Base-by-base conservation (phyloP, 1,284 basidiomycete species). In the Cerioporus squamosus region DNA sequence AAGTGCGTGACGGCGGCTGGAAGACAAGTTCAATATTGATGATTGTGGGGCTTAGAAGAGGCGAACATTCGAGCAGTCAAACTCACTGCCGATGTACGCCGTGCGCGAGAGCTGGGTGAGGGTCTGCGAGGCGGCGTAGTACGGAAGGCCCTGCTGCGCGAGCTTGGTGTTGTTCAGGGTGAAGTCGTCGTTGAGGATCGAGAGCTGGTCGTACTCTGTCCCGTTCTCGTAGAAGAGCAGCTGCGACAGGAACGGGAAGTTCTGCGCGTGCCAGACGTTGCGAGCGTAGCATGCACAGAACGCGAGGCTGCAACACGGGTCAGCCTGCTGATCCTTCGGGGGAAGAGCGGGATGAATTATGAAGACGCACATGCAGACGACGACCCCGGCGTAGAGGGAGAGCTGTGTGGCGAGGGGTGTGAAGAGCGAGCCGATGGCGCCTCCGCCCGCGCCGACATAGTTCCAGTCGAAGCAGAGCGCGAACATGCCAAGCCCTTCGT, bases 391-490 rank as follows among this genome's bases (percentile, higher is more conserved):
- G 49, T 72, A 65, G 53, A 70, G 67, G 53, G 71, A 71, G 31
- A 74, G 46, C 53, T 74, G 71, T 4, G 68, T 72, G 50, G 63
- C 72, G 17, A 83, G 67, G 2, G 80, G 79, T 18, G 75, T 77
- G 69, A 80, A 81, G 5, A 82, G 68, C 20, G 53, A 61, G 26
- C 59, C 59, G 55, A 61, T 61, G 4, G 59, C 59, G 22, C 44
- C 22, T 24, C 59, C 59, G 17, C 70, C 65, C 66, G 77, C 75
- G 15, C 79, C 82, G 56, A 85, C 77, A 66, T 82, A 82, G 57
- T 81, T 81, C 84, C 83, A 86, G 65, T 86, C 84, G n/a, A 85
- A 72, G 57, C 75, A 83, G 17, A 83, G 57, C 8, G 81, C 75
- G 61, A 84, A 81, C 20, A 80, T 70, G 2, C 83, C 82, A 51